Evolutionary conservation across 2,329 filamentous ascomycete species (phyloP).

Genomic region (Colletotrichum costaricense): DNA sequence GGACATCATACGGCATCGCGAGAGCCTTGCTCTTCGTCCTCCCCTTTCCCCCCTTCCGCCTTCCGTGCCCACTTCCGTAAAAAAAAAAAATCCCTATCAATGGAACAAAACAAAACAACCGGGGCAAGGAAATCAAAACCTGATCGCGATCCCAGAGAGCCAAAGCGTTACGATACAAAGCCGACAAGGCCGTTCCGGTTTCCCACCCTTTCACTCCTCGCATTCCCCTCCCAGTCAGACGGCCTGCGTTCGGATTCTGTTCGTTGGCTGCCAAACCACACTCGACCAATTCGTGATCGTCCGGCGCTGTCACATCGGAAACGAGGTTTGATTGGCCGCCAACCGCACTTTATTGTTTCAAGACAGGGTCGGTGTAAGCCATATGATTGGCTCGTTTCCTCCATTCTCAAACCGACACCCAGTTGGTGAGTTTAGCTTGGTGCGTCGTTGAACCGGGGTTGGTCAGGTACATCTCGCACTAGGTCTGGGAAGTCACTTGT

Average conservation of each 20-base stretch:
- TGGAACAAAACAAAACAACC: slow-evolving; percentile 17
- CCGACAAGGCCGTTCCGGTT: slow-evolving; percentile 15
- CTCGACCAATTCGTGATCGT: slow-evolving; percentile 20
- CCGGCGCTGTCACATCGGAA: slow-evolving; percentile 30
- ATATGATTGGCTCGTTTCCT: slow-evolving; percentile 25
- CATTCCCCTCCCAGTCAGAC: slow-evolving; percentile 26
- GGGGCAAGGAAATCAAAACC: not conserved
- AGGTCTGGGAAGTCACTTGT: not conserved
- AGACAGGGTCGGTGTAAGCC: slow-evolving; percentile 2
- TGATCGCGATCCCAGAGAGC: slow-evolving; percentile 3
- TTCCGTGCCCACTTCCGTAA: not conserved
- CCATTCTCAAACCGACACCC: slow-evolving; percentile 28
- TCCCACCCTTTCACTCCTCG: not conserved
- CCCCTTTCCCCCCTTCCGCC: not conserved
- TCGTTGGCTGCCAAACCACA: slow-evolving; percentile 4
- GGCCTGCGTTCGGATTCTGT: slow-evolving; percentile 15
- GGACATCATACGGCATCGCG: slow-evolving; percentile 5
- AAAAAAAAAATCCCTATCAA: not conserved
- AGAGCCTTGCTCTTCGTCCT: not conserved
- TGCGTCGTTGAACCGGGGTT: not conserved
- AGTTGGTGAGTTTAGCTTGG: slow-evolving; percentile 17
- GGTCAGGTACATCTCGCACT: not conserved
- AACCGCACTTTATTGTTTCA: slow-evolving; percentile 29
- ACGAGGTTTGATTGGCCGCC: slow-evolving; percentile 27
- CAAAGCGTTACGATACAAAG: slow-evolving; percentile 6